Evolutionary conservation across 257 asterid species (phyloP).

Genomic region (Asclepias syriaca): DNA sequence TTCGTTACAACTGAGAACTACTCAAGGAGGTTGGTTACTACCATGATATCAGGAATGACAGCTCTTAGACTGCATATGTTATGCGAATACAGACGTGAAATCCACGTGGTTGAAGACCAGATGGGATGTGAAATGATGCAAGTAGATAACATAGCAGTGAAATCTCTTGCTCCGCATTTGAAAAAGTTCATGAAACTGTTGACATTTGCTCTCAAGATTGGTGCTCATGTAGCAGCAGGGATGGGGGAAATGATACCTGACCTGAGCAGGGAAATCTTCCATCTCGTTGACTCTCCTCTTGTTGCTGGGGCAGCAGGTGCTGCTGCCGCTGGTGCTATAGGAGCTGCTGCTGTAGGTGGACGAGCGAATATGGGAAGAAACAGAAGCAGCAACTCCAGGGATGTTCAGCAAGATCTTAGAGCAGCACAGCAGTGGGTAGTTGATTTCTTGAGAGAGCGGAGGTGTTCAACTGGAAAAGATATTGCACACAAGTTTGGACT

Average conservation of each 20-base stretch:
- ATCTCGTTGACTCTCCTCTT: conserved; percentile 53
- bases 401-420: conserved; percentile 49
- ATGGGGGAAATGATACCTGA: conserved; percentile 95
- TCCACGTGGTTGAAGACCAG: conserved; percentile 86
- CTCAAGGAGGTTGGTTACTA: conserved; percentile 74
- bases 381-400: conserved; percentile 40
- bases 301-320: conserved; percentile 65
- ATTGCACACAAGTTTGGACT: conserved; percentile 76
- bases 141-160: conserved; percentile 64
- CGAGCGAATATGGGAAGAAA: conserved; percentile 19
- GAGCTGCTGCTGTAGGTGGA: conserved; percentile 55
- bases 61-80: conserved; percentile 77
- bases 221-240: conserved; percentile 88
- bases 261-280: conserved; percentile 71
- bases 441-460: conserved; percentile 60
- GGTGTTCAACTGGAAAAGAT: conserved; percentile 66
- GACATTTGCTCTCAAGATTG: conserved; percentile 83
- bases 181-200: conserved; percentile 67
- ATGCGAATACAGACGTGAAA: conserved; percentile 67
- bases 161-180: conserved; percentile 64
- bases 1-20: conserved; percentile 64
- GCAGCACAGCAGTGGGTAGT: conserved; percentile 82
- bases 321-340: conserved; percentile 58
- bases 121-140: conserved; percentile 79
- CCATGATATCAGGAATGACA: conserved; percentile 62